phyloP scores from a whole-genome alignment of 179 eudicot genomes.

The Actinidia arguta region DNA sequence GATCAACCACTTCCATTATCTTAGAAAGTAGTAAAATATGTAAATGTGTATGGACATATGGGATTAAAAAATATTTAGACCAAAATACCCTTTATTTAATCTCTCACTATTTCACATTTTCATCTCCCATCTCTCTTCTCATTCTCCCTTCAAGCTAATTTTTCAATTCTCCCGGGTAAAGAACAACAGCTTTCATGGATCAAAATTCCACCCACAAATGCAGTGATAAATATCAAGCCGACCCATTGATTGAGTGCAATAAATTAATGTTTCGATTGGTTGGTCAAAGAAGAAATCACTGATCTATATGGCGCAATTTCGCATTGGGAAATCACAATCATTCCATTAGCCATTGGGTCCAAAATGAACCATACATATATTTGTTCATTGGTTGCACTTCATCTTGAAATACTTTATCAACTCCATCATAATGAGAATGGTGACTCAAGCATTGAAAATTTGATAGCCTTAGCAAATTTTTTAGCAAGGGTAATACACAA shows the following conservation, averaged over 20 bases:
- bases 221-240: not conserved
- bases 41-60: too few relatives aligned
- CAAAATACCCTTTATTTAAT: too few relatives aligned
- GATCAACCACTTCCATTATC: too few relatives aligned
- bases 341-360: not conserved
- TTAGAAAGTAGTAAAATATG: too few relatives aligned
- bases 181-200: too few relatives aligned
- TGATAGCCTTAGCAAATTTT: too few relatives aligned
- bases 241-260: not conserved
- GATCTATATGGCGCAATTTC: not conserved
- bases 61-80: too few relatives aligned
- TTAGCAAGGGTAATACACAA: too few relatives aligned
- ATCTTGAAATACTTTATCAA: not conserved
- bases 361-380: not conserved
- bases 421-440: not conserved
- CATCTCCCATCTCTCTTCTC: too few relatives aligned
- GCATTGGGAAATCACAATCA: not conserved
- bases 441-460: not conserved
- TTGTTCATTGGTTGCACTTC: not conserved
- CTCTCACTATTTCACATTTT: too few relatives aligned
- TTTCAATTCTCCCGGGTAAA: too few relatives aligned
- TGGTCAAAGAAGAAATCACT: not conserved
- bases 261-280: not conserved
- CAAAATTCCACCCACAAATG: not conserved
- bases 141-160: too few relatives aligned